phyloP scores from a whole-genome alignment of 2,329 filamentous ascomycete species.

The Davidsoniella australis region DNA sequence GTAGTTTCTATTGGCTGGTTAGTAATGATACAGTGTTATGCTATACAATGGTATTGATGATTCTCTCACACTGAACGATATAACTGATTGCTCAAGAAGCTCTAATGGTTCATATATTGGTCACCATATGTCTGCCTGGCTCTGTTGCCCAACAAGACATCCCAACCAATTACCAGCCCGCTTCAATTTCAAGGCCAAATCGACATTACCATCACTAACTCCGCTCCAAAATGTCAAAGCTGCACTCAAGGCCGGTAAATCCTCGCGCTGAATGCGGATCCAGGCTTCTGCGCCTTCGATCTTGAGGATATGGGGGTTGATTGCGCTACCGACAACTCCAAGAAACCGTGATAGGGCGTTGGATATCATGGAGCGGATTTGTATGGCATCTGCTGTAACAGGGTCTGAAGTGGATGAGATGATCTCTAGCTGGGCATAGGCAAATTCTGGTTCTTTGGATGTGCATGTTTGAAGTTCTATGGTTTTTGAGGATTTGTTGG shows the following conservation, averaged over 20 bases:
- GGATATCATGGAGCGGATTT: conserved; percentile 44
- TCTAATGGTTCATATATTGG: neutral
- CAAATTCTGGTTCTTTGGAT: conserved; percentile 33
- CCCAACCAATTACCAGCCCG: conserved; percentile 49
- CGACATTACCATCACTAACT: conserved; percentile 23
- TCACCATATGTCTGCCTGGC: conserved; percentile 29
- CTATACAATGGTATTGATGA: no score
- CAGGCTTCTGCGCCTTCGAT: conserved; percentile 38
- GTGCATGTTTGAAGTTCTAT: conserved; percentile 34
- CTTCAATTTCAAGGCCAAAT: conserved; percentile 35
- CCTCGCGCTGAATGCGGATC: conserved; percentile 45
- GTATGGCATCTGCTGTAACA: conserved; percentile 39
- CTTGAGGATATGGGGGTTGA: conserved; percentile 55
- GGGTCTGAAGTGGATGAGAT: conserved; percentile 13
- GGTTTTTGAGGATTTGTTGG: conserved; percentile 20
- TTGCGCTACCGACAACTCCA: conserved; percentile 47
- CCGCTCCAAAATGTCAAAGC: conserved; percentile 50
- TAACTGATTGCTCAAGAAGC: no score
- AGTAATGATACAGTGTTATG: no score
- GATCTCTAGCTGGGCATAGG: conserved; percentile 40
- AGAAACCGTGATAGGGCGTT: conserved; percentile 51
- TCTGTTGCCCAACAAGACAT: conserved; percentile 33
- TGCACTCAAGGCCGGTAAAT: conserved; percentile 42
- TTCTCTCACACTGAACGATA: no score
- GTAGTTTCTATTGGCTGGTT: no score